These are phyloP conservation scores for Sarocladium strictum DNA, from an alignment of 2,329 filamentous ascomycete genomes.

Conservation along the genomic window DNA sequence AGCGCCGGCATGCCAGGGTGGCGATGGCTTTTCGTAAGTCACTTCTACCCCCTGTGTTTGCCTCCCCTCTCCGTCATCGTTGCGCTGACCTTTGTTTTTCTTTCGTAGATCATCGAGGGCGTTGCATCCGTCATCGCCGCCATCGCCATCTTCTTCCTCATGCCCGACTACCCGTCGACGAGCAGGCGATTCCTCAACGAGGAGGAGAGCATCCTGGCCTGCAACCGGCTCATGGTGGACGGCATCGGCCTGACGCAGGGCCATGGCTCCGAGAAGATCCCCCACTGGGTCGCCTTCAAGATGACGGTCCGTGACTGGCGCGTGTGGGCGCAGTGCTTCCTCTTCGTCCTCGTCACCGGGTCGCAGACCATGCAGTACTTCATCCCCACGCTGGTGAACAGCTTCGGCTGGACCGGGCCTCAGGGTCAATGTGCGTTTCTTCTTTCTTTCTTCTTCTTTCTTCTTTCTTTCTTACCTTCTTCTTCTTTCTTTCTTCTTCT, in stretches of 20 bases:
- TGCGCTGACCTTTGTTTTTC: too few species aligned
- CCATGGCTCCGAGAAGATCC: slow-evolving; percentile 12
- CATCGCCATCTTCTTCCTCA: slow-evolving; percentile 10
- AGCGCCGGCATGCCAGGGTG: slow-evolving; percentile 18
- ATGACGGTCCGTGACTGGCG: slow-evolving; percentile 19
- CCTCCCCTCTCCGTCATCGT: too few species aligned
- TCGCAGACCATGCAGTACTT: slow-evolving; percentile 26
- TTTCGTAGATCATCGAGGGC: slow-evolving; percentile 12
- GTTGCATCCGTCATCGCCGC: slow-evolving; percentile 9
- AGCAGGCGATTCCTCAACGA: slow-evolving; percentile 11
- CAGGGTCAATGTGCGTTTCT: slow-evolving; percentile 12
- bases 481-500: too few species aligned
- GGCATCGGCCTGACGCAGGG: slow-evolving; percentile 9
- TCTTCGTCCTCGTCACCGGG: slow-evolving; percentile 22
- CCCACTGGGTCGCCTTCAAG: slow-evolving; percentile 21
- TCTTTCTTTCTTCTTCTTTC: not conserved
- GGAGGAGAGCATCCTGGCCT: slow-evolving; percentile 8
- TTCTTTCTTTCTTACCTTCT: too few species aligned
- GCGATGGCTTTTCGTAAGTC: slow-evolving; percentile 22
- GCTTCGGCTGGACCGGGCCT: slow-evolving; percentile 21
- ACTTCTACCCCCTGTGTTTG: too few species aligned
- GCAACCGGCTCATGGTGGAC: slow-evolving; percentile 10
- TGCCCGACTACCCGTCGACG: slow-evolving; percentile 11
- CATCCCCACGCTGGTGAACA: slow-evolving; percentile 24
- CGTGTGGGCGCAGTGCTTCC: slow-evolving; percentile 17